A percentile compares a stretch with the other conserved stretches of the same genome.
Conservation (phyloP, 345 rosid genomes). For the Abelmoschus esculentus region DNA sequence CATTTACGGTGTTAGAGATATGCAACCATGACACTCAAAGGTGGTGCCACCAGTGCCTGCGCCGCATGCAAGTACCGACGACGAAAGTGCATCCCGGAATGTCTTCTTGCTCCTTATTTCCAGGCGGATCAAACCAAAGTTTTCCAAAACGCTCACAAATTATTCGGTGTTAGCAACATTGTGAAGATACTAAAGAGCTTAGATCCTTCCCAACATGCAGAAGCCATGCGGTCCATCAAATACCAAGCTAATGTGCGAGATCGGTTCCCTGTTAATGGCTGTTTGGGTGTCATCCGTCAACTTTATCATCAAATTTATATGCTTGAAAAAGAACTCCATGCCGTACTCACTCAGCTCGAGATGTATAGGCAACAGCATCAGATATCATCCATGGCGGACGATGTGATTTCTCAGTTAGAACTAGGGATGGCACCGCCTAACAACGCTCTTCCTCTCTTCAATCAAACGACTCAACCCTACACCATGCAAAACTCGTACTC, state of each 20-base stretch:
- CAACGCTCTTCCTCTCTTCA: constrained; percentile 30
- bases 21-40: constrained; percentile 72
- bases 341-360: constrained; percentile 50
- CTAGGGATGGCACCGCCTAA: constrained; percentile 69
- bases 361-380: constrained; percentile 43
- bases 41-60: constrained; percentile 85
- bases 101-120: constrained; percentile 75
- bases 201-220: constrained; percentile 38
- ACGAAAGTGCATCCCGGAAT: constrained; percentile 57
- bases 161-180: constrained; percentile 79
- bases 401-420: constrained; percentile 58
- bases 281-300: constrained; percentile 47
- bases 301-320: constrained; percentile 39
- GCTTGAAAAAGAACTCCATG: constrained; percentile 55
- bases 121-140: constrained; percentile 67
- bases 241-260: constrained; percentile 65
- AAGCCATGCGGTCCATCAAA: constrained; percentile 81
- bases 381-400: constrained; percentile 24
- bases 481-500: constrained; percentile 33
- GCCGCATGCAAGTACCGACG: constrained; percentile 93
- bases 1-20: not conserved
- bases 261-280: constrained; percentile 70
- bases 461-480: constrained; percentile 20
- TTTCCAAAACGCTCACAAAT: constrained; percentile 67
- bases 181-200: constrained; percentile 48